Evolutionary conservation across 2,329 filamentous ascomycete genomes (phyloP).

Genomic region (Talaromyces sp.): DNA sequence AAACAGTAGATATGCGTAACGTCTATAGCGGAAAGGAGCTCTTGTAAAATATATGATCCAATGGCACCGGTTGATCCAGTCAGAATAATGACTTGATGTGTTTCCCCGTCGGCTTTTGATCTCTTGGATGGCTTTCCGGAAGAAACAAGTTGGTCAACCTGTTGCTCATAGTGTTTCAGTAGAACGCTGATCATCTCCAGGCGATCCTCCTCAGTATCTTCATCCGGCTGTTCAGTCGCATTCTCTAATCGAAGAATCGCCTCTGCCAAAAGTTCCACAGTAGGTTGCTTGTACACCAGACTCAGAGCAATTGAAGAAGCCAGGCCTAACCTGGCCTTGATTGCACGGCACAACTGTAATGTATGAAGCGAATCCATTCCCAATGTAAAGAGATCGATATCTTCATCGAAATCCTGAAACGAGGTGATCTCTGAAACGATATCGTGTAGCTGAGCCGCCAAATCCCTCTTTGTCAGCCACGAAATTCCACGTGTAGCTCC

Average conservation of each 20-base stretch:
- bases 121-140: background rate
- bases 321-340: background rate
- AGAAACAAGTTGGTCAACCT: background rate
- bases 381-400: slow-evolving; percentile 1
- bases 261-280: background rate
- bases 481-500: background rate
- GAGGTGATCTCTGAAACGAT: background rate
- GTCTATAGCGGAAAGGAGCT: background rate
- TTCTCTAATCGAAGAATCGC: background rate
- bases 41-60: background rate
- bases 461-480: background rate
- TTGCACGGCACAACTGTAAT: background rate
- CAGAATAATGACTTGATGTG: background rate
- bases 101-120: background rate
- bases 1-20: background rate
- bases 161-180: background rate
- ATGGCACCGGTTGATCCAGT: slow-evolving; percentile 4
- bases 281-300: background rate
- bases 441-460: background rate
- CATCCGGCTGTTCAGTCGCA: background rate
- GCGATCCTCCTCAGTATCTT: background rate
- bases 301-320: background rate
- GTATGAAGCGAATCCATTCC: slow-evolving; percentile 6
- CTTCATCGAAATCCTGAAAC: background rate
- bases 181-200: background rate